Evolutionary conservation across 129 eudicot genomes (phyloP).

Genomic region (Solidago caesia): DNA sequence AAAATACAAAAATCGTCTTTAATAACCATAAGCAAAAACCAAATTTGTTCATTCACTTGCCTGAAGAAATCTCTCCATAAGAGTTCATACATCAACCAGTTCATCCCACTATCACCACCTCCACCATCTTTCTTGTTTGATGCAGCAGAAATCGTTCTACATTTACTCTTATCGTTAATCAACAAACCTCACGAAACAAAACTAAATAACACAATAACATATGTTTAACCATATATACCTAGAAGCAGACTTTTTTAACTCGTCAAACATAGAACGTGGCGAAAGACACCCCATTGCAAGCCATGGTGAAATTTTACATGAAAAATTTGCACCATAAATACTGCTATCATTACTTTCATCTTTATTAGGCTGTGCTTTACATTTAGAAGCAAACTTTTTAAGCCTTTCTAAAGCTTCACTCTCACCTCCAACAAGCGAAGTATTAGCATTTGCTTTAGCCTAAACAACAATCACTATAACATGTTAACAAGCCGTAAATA

Average conservation of each 20-base stretch:
- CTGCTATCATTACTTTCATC: slow-evolving; percentile 69
- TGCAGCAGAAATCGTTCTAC: slow-evolving; percentile 69
- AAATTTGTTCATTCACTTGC: slow-evolving; percentile 26
- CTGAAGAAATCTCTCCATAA: slow-evolving; percentile 99
- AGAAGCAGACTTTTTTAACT: slow-evolving; percentile 78
- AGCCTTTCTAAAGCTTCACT: slow-evolving; percentile 87
- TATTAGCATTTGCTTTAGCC: slow-evolving; percentile 76
- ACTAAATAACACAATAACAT: not conserved
- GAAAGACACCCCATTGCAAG: slow-evolving; percentile 97
- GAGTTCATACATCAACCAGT: slow-evolving; percentile 88
- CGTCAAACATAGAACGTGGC: slow-evolving; percentile 92
- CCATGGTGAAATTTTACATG: slow-evolving; percentile 97
- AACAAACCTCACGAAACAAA: not conserved
- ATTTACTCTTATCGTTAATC: slow-evolving; percentile 15
- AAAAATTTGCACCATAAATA: slow-evolving; percentile 86
- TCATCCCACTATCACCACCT: slow-evolving; percentile 70
- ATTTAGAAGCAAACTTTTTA: slow-evolving; percentile 73
- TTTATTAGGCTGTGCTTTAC: slow-evolving; percentile 71
- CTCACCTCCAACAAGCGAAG: slow-evolving; percentile 89
- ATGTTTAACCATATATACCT: slow-evolving; percentile 39
- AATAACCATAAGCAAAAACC: not conserved
- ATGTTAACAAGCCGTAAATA: no score
- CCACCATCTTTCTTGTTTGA: slow-evolving; percentile 54
- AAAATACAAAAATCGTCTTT: not conserved
- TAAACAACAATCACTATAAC: slow-evolving; percentile 25